A percentile compares a stretch with the other conserved stretches of the same genome.
These are phyloP conservation scores for Fusarium sp. DNA, from an alignment of 2,329 filamentous ascomycete species.

Conservation along the genomic window DNA sequence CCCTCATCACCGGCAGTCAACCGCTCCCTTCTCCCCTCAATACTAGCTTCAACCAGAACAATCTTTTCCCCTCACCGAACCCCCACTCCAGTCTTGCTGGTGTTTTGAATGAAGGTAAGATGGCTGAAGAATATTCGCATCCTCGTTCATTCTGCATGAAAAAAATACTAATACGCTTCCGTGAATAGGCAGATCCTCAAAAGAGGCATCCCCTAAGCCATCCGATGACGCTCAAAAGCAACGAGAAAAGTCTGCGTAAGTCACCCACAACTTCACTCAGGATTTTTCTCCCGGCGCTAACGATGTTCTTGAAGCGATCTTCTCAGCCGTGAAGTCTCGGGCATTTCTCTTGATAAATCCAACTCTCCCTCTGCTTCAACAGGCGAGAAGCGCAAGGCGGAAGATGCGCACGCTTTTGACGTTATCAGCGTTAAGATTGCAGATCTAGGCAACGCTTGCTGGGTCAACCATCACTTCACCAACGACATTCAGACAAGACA, in stretches of 20 bases:
- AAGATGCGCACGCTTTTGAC: slow-evolving; percentile 70
- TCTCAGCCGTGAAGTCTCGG: slow-evolving; percentile 91
- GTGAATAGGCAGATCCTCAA: slow-evolving; percentile 53
- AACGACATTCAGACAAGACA: slow-evolving; percentile 99
- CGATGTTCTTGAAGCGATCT: slow-evolving; percentile 73
- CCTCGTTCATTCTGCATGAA: background rate
- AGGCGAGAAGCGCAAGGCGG: slow-evolving; percentile 73
- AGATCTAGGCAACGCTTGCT: slow-evolving; percentile 97
- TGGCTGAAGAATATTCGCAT: background rate
- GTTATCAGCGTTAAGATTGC: slow-evolving; percentile 99
- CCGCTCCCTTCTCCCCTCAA: slow-evolving; percentile 95
- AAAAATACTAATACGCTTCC: slow-evolving; percentile 25
- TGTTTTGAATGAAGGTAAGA: slow-evolving; percentile 82
- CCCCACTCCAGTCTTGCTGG: slow-evolving; percentile 85
- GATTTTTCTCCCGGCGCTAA: slow-evolving; percentile 13
- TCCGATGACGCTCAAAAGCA: slow-evolving; percentile 79
- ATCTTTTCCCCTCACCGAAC: slow-evolving; percentile 74
- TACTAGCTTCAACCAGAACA: slow-evolving; percentile 85
- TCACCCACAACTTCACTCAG: background rate
- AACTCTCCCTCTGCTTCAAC: slow-evolving; percentile 63
- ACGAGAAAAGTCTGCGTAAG: slow-evolving; percentile 94
- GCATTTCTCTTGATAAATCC: slow-evolving; percentile 89
- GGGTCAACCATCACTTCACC: slow-evolving; percentile 98
- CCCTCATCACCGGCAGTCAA: slow-evolving; percentile 96
- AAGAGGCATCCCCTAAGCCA: slow-evolving; percentile 64